Conservation (phyloP, 306 rosid species). For the Sesbania bispinosa region DNA sequence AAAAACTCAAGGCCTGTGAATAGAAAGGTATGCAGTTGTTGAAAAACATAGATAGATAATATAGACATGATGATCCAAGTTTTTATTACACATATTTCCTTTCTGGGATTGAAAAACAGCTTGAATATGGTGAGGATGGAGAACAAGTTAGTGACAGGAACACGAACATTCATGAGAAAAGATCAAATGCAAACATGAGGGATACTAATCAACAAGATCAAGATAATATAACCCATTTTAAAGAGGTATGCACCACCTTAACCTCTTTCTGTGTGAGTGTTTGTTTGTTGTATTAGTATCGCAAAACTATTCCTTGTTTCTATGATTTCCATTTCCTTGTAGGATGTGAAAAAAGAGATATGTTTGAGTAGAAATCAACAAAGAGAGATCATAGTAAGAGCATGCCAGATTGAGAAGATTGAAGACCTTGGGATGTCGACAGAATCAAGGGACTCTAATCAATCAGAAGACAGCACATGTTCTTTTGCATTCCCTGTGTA, state of each 20-base stretch:
- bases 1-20: conserved; percentile 36
- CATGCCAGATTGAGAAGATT: not conserved
- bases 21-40: conserved; percentile 49
- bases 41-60: too few relatives aligned
- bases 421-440: conserved; percentile 20
- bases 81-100: not conserved
- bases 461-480: conserved; percentile 47
- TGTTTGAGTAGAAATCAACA: conserved; percentile 12
- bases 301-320: too few relatives aligned
- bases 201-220: conserved; percentile 31
- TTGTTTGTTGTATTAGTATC: not conserved
- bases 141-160: conserved; percentile 27
- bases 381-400: not conserved
- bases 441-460: conserved; percentile 48
- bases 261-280: not conserved
- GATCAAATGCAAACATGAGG: conserved; percentile 22
- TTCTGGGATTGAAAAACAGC: conserved; percentile 29
- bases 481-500: conserved; percentile 80
- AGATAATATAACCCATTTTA: conserved; percentile 13
- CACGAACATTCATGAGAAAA: conserved; percentile 19
- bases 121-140: conserved; percentile 34
- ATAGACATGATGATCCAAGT: not conserved
- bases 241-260: conserved; percentile 10
- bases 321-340: not conserved
- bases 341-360: conserved; percentile 37